Evolutionary conservation across 2,329 filamentous ascomycete species (phyloP).

Genomic region (Claviceps maximensis): DNA sequence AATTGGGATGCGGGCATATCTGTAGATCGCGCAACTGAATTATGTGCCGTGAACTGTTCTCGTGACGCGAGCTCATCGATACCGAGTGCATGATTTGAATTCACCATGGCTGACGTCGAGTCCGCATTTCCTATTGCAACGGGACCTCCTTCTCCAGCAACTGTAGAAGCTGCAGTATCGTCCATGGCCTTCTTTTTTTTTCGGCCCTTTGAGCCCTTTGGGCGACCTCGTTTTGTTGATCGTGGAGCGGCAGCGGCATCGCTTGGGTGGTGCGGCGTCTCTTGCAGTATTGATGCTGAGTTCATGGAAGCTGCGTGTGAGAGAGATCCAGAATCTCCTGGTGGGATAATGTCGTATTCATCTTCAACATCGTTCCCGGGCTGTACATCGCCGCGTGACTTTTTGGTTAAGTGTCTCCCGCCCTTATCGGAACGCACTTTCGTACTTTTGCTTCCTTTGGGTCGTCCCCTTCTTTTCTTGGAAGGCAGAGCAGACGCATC

Average conservation of each 20-base stretch:
- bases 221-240: constrained; percentile 23
- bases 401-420: constrained; percentile 2
- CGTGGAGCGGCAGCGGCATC: constrained; percentile 7
- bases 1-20: not conserved
- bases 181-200: constrained; percentile 14
- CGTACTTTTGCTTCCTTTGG: constrained; percentile 37
- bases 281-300: not conserved
- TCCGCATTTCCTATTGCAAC: not conserved
- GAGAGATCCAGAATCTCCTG: not conserved
- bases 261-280: constrained; percentile 7
- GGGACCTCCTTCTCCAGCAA: not conserved
- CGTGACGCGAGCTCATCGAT: not conserved
- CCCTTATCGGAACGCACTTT: constrained; percentile 13
- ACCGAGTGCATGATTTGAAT: not conserved
- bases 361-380: not conserved
- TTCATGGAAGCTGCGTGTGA: not conserved
- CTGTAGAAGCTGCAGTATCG: not conserved
- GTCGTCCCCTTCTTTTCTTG: constrained; percentile 38
- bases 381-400: not conserved
- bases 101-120: not conserved
- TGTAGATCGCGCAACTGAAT: not conserved
- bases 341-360: not conserved
- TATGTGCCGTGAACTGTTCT: not conserved
- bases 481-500: constrained; percentile 5
- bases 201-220: constrained; percentile 34